Evolutionary conservation across 2,329 filamentous ascomycete species (phyloP).

Genomic region (Ceratocystis huliohia): DNA sequence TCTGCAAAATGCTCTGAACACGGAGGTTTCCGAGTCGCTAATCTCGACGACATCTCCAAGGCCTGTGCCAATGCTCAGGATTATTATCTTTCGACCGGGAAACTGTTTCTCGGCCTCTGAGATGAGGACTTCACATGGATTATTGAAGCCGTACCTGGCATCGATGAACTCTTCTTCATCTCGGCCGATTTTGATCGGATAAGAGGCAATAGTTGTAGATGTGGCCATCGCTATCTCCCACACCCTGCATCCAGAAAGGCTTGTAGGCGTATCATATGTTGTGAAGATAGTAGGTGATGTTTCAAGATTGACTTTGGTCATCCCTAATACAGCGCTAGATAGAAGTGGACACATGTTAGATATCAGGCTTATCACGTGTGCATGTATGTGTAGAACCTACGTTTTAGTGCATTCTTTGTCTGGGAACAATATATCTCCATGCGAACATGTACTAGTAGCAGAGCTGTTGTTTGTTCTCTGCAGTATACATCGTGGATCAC

Average conservation of each 20-base stretch:
- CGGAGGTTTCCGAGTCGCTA: conserved; percentile 11
- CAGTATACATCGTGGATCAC: background rate
- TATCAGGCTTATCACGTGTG: background rate
- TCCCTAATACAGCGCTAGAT: background rate
- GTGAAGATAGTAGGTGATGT: conserved; percentile 24
- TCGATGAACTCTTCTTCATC: conserved; percentile 26
- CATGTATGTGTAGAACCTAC: background rate
- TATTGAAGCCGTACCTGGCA: conserved; percentile 27
- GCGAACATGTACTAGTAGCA: background rate
- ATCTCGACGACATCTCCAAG: conserved; percentile 23
- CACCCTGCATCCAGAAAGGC: conserved; percentile 24
- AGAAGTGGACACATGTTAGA: background rate
- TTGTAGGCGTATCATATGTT: conserved; percentile 24
- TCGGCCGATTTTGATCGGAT: conserved; percentile 25
- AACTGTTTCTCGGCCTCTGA: conserved; percentile 25
- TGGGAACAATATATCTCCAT: background rate
- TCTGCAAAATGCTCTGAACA: background rate
- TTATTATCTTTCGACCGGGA: conserved; percentile 19
- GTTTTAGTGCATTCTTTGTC: background rate
- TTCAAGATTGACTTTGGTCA: background rate
- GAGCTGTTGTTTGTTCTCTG: background rate
- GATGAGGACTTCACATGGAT: conserved; percentile 27
- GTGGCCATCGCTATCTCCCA: conserved; percentile 27
- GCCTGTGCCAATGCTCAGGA: conserved; percentile 26
- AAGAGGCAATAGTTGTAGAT: conserved; percentile 26